A percentile compares a stretch with the other conserved stretches of the same genome.
These are phyloP conservation scores for Pichia sp. DNA, from an alignment of 1,139 yeast genomes.

Conservation along the genomic window DNA sequence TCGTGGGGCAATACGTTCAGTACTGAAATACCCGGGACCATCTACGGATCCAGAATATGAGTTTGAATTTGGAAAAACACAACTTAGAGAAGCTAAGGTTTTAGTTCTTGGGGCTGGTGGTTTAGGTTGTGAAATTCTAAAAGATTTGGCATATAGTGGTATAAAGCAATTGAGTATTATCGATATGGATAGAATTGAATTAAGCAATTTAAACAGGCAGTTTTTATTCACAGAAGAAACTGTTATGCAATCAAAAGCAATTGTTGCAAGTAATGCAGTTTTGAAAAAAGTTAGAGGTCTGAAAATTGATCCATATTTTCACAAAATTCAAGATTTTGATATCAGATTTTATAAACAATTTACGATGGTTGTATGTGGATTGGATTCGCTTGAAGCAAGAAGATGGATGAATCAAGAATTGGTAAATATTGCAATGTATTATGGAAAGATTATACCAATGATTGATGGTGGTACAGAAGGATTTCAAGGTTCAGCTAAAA, in stretches of 20 bases:
- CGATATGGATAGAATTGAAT: slow-evolving; percentile 93
- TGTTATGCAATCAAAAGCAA: slow-evolving; percentile 77
- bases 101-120: slow-evolving; percentile 91
- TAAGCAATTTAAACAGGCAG: slow-evolving; percentile 88
- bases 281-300: slow-evolving; percentile 41
- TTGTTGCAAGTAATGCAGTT: slow-evolving; percentile 65
- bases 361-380: slow-evolving; percentile 73
- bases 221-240: slow-evolving; percentile 74
- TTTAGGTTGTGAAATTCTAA: slow-evolving; percentile 86
- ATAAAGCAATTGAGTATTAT: slow-evolving; percentile 71
- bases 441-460: slow-evolving; percentile 57
- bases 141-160: slow-evolving; percentile 74
- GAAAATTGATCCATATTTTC: slow-evolving; percentile 50
- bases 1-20: not conserved
- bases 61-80: slow-evolving; percentile 9
- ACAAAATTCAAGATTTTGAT: slow-evolving; percentile 68
- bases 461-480: slow-evolving; percentile 98
- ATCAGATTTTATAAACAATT: slow-evolving; percentile 62
- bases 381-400: slow-evolving; percentile 86
- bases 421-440: slow-evolving; percentile 34
- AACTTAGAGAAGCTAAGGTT: slow-evolving; percentile 34
- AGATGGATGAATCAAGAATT: slow-evolving; percentile 84
- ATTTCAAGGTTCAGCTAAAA: slow-evolving; percentile 84
- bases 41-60: slow-evolving; percentile 28
- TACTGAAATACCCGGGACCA: slow-evolving; percentile 22